phyloP scores from a whole-genome alignment of 257 asterid species.

The Perilla frutescens region DNA sequence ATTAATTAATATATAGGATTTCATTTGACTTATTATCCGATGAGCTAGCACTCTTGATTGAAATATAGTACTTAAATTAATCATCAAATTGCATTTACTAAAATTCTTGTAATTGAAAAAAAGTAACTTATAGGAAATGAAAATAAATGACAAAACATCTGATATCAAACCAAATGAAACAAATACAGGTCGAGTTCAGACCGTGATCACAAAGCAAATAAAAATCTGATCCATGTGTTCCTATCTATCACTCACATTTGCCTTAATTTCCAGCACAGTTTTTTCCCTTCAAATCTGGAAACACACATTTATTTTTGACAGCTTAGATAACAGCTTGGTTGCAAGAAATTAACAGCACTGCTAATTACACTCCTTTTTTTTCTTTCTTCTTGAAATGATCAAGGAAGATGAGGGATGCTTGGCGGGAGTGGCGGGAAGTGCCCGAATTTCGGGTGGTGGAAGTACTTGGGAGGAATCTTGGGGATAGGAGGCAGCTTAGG shows the following conservation, averaged over 20 bases:
- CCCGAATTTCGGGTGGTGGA: constrained; percentile 67
- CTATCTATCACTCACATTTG: constrained; percentile 29
- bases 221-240: constrained; percentile 19
- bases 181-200: constrained; percentile 28
- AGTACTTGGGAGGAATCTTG: constrained; percentile 60
- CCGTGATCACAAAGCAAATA: constrained; percentile 34
- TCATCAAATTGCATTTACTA: background rate
- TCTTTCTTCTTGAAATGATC: constrained; percentile 20
- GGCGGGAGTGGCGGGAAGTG: constrained; percentile 72
- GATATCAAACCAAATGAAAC: constrained; percentile 33
- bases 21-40: background rate
- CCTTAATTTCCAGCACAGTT: constrained; percentile 17
- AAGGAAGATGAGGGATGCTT: constrained; percentile 39
- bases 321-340: constrained; percentile 10
- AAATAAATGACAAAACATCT: constrained; percentile 29
- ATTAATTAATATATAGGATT: too few relatives aligned
- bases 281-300: constrained; percentile 17
- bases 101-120: background rate
- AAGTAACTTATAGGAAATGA: background rate
- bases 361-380: constrained; percentile 30
- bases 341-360: constrained; percentile 14
- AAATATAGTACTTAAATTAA: background rate
- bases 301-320: background rate
- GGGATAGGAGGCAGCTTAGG: constrained; percentile 64
- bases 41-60: background rate